Base-by-base conservation (phyloP, 1,284 basidiomycete genomes). In the Fomitiporia mediterranea region DNA sequence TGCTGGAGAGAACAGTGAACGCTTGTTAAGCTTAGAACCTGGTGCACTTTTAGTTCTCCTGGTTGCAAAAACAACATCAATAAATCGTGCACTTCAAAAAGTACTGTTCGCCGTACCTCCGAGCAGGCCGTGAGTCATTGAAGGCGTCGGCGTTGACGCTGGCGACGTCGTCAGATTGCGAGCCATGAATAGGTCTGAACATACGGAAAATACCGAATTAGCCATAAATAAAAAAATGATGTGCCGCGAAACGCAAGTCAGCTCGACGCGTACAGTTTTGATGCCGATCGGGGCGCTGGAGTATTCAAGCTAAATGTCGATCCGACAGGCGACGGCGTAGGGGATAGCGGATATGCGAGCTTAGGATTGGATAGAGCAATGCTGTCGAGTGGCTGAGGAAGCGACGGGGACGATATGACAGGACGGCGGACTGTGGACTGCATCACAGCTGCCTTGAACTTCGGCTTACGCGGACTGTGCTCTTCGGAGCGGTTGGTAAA, bases 1-100 rank as follows among this genome's bases (percentile, higher is more conserved):
- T 39, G 38, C 51, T 25, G 56, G 56, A 9, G 47, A 58, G 44
- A 52, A 54, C 13, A 48, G 19, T 25, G 51, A n/a, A 35, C 52
- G 44, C 19, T 44, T 58, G n/a, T 27, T 42, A 35, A 54, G 17
- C 35, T 58, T 58, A 34, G 53, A 27, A 32, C 52, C 56, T n/a
- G 56, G 56, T 2, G 56, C 52, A 35, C 56, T 58, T 21, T 54
- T 58, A 39, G 56, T 58, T 32, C 56, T 58, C 51, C 56, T 58
- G 35, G 48, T 40, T 17, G 15, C 17, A 8, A 4, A 27, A 46
- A 28, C n/a, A 13, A 35, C 9, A 21, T 54, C 34, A 57, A 9
- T 23, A 30, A 21, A 21, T 55, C 19, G 2, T n/a, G 8, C 9
- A 4, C 3, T 27, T 35, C n/a, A 48, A 17, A 32, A 32, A 7